Evolutionary conservation across 1,139 yeast species (phyloP), one percentile per base, ranked within the genome.

Genomic region (Nakaseomyces delphensis): DNA sequence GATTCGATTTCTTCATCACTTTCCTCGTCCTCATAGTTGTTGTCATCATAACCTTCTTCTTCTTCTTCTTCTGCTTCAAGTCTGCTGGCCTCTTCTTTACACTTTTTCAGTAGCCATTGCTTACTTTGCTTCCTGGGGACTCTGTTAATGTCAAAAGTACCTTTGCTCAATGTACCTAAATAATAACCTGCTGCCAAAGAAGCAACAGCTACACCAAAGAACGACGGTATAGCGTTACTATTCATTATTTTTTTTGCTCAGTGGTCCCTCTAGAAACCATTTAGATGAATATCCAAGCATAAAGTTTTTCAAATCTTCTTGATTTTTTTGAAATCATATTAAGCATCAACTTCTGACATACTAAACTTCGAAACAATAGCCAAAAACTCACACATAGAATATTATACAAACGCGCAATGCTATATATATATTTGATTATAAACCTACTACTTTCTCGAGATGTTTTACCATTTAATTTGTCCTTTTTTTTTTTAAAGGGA

Each of bases 1-100:
- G 86, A 79, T 51, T 80, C 74, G 38, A 80, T 70, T 38, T 69
- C 64, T 63, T 76, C 48, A 57, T 73, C 81, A 33, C 37, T 33
- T 4, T 20, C 16, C 8, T 31, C 36, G 2, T 19, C 36, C 14
- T 33, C 37, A 8, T n/a, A 13, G 20, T 30, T 5, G 32, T 74
- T 76, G 32, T 74, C 79, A 5, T 69, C 73, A 1, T 67, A 67
- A 10, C 65, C 71, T 6, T 66, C 69, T 4, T 65, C 68, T 8
- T 63, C 65, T 18, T 66, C 71, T 3, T 62, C 66, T 2, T 63
- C 66, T 1, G 45, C 56, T 19, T 52, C 28, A 10, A 13, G 31
- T 6, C 14, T 28, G 21, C 25, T 31, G 9, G 30, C 30, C 4
- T 23, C 30, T 11, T 39, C 50, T 47, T 37, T 47, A 43, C 40